Conservation (phyloP, 2,329 filamentous ascomycete genomes). For the Cladosporium sp. region DNA sequence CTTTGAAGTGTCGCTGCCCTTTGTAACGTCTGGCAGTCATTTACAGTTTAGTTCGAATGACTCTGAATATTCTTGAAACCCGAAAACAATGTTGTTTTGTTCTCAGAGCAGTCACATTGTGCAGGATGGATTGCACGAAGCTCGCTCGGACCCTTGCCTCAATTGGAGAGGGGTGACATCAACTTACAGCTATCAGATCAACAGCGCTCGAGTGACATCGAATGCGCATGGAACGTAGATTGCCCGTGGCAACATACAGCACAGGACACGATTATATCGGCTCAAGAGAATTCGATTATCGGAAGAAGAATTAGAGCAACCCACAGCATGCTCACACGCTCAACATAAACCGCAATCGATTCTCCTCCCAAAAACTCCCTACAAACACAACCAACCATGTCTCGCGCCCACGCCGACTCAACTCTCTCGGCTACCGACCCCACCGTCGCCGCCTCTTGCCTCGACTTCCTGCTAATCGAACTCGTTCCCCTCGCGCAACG, state of each 20-base stretch:
- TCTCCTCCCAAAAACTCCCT: background rate
- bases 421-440: slow-evolving; percentile 15
- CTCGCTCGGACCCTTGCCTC: too few relatives aligned
- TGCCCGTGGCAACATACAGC: too few relatives aligned
- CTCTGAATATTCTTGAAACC: too few relatives aligned
- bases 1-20: too few relatives aligned
- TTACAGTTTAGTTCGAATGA: too few relatives aligned
- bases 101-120: too few relatives aligned
- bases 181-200: background rate
- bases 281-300: too few relatives aligned
- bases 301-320: background rate
- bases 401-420: background rate
- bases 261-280: too few relatives aligned
- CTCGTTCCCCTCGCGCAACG: slow-evolving; percentile 91
- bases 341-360: background rate
- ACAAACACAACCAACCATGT: background rate
- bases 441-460: slow-evolving; percentile 68
- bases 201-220: background rate
- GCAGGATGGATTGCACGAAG: too few relatives aligned
- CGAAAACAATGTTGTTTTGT: too few relatives aligned
- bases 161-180: background rate
- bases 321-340: background rate
- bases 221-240: too few relatives aligned
- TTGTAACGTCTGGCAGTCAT: too few relatives aligned
- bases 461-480: slow-evolving; percentile 95